These are phyloP conservation scores for Chenopodium quinoa DNA, from an alignment of 148 eudicot species.

Conservation along the genomic window DNA sequence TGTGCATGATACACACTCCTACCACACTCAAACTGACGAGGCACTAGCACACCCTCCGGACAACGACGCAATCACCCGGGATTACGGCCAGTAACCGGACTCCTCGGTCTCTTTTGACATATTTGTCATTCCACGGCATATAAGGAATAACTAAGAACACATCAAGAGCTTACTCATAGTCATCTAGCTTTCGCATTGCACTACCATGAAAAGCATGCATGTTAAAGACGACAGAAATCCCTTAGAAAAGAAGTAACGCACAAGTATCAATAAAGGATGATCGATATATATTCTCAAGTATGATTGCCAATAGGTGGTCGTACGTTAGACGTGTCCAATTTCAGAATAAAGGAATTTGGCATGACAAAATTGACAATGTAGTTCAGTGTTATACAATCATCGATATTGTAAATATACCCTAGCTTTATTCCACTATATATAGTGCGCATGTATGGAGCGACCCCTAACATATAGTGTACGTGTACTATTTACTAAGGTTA, in stretches of 20 bases:
- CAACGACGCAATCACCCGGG: no score
- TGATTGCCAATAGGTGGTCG: neutral
- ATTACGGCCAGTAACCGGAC: no score
- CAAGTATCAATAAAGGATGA: neutral
- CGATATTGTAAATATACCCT: neutral
- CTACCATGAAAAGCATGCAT: neutral
- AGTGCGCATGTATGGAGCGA: constrained; percentile 14
- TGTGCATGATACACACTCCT: no score
- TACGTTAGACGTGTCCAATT: neutral
- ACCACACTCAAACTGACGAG: no score
- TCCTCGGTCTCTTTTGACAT: no score
- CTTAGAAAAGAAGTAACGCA: neutral
- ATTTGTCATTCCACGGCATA: no score
- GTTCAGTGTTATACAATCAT: no score
- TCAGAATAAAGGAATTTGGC: neutral
- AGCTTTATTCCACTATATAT: neutral
- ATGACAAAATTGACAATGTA: neutral
- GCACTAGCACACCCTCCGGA: no score
- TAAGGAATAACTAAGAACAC: no score
- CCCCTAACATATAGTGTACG: neutral
- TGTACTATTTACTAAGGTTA: no score
- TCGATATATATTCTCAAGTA: neutral
- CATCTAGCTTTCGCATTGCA: neutral
- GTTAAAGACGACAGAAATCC: neutral
- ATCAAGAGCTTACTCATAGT: neutral